Conservation (phyloP, 2,329 filamentous ascomycete species). For the Fusarium sp. region DNA sequence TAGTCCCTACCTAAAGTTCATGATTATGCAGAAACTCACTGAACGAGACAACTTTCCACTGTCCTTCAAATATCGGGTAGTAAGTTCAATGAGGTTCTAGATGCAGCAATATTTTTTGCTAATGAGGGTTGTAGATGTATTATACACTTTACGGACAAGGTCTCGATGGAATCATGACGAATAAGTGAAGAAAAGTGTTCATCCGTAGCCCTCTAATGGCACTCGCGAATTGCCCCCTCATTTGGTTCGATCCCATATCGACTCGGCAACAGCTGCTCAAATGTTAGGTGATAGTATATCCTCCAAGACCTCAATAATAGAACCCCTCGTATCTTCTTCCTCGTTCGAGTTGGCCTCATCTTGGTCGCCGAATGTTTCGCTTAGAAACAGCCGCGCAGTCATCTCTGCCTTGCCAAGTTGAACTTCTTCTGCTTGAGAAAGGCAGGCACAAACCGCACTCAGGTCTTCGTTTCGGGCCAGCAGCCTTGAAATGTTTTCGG, state of each 20-base stretch:
- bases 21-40: background rate
- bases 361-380: constrained; percentile 27
- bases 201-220: background rate
- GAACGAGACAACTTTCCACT: background rate
- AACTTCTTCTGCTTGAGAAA: constrained; percentile 70
- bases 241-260: background rate
- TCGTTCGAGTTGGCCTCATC: background rate
- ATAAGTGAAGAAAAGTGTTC: background rate
- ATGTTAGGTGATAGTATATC: constrained; percentile 14
- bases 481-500: constrained; percentile 76
- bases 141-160: background rate
- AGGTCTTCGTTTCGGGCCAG: constrained; percentile 80
- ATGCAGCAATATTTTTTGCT: background rate
- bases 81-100: background rate
- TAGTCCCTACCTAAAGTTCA: background rate
- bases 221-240: too few species aligned
- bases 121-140: background rate
- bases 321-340: background rate
- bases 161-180: background rate
- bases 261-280: background rate
- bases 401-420: constrained; percentile 74
- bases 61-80: background rate
- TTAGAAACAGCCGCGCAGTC: constrained; percentile 67
- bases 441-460: constrained; percentile 72
- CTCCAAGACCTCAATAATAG: constrained; percentile 28